Conservation (phyloP, 2,329 filamentous ascomycete species). For the Corynespora cassiicola region DNA sequence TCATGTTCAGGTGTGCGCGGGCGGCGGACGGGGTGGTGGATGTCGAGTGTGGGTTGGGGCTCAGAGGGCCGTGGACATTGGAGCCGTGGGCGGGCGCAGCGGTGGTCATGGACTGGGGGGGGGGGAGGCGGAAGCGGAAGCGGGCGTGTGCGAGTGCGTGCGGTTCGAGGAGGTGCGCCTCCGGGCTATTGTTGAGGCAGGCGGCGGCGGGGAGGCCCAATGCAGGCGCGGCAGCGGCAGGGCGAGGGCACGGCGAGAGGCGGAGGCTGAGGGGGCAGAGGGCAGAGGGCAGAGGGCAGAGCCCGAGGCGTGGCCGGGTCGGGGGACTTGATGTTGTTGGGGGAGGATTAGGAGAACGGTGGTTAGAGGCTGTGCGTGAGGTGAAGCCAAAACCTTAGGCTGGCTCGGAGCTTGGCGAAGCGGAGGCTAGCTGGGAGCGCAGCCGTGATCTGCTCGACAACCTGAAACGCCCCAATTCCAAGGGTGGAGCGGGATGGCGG, state of each 20-base stretch:
- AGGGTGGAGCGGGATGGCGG: too few species aligned
- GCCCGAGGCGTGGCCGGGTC: too few species aligned
- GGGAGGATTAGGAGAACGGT: too few species aligned
- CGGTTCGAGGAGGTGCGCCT: slow-evolving; percentile 16
- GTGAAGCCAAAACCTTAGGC: too few species aligned
- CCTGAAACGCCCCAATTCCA: too few species aligned
- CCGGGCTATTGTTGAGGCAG: slow-evolving; percentile 8
- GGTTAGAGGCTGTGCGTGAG: too few species aligned
- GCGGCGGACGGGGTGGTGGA: slow-evolving; percentile 45
- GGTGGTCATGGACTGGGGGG: slow-evolving; percentile 41
- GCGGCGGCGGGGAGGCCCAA: slow-evolving; percentile 22
- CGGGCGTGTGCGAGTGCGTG: slow-evolving; percentile 20
- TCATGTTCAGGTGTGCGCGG: slow-evolving; percentile 58
- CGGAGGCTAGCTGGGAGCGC: too few species aligned
- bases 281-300: slow-evolving; percentile 27
- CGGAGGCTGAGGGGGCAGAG: slow-evolving; percentile 8
- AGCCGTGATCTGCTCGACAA: too few species aligned
- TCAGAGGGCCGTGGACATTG: slow-evolving; percentile 41
- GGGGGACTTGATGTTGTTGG: too few species aligned
- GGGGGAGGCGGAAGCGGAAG: slow-evolving; percentile 18
- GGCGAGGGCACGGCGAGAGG: slow-evolving; percentile 13
- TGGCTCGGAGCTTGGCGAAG: too few species aligned
- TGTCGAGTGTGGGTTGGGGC: slow-evolving; percentile 39
- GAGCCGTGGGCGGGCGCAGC: slow-evolving; percentile 34
- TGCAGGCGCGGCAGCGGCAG: slow-evolving; percentile 20